A percentile compares a stretch with the other conserved stretches of the same genome.
Conservation (phyloP, 495 filamentous ascomycete genomes). For the Aspergillus steynii region DNA sequence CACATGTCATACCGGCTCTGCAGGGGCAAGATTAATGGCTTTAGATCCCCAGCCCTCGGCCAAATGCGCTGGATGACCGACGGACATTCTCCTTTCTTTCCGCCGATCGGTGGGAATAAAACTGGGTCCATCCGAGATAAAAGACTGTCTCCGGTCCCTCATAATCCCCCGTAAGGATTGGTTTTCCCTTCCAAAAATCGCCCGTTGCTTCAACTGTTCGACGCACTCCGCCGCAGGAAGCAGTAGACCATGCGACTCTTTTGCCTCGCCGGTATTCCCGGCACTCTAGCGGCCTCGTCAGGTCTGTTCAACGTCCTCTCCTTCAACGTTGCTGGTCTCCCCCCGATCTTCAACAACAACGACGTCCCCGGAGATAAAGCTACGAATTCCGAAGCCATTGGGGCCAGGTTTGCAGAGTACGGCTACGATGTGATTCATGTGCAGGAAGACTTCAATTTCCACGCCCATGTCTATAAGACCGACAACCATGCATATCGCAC, state of each 20-base stretch:
- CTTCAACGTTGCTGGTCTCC: slow-evolving; percentile 64
- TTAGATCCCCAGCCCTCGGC: too few relatives aligned
- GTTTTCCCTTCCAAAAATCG: neutral
- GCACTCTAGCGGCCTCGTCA: slow-evolving; percentile 9
- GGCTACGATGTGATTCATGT: slow-evolving; percentile 60
- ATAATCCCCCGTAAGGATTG: neutral
- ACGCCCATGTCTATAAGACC: slow-evolving; percentile 52
- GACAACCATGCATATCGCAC: slow-evolving; percentile 59
- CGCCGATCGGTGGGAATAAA: neutral
- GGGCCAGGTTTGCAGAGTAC: slow-evolving; percentile 48
- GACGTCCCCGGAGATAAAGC: slow-evolving; percentile 54
- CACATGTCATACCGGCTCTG: neutral
- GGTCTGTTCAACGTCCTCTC: slow-evolving; percentile 51
- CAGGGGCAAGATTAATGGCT: neutral
- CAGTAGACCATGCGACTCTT: neutral
- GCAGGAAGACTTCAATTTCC: slow-evolving; percentile 70
- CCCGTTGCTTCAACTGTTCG: neutral
- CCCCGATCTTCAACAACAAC: slow-evolving; percentile 52
- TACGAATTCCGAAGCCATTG: slow-evolving; percentile 49
- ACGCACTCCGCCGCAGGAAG: neutral
- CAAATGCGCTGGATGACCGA: neutral
- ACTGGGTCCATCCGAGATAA: neutral
- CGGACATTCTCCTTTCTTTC: neutral
- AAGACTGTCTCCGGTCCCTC: neutral
- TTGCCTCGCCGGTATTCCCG: neutral